Percentiles rank a stretch among this genome's conserved stretches.
Evolutionary conservation across 2,329 filamentous ascomycete genomes (phyloP).

Genomic region (Dryadomyces sulphureus): DNA sequence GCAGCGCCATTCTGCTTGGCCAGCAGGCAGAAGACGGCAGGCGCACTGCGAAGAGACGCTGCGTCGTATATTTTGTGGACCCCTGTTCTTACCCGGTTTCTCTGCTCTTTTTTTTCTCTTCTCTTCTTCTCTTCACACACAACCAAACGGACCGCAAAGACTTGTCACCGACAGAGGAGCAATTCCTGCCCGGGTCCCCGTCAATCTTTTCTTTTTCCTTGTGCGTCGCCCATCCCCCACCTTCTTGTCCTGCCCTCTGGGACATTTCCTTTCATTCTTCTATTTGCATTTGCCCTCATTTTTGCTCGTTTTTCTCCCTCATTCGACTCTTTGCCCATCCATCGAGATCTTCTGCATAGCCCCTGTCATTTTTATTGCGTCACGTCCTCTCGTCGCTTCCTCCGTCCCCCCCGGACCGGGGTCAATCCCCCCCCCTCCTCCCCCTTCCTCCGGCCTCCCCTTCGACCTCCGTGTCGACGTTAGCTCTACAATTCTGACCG

Average conservation of each 20-base stretch:
- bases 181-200: conserved; percentile 40
- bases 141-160: conserved; percentile 45
- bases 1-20: background rate
- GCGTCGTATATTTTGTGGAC: conserved; percentile 21
- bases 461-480: background rate
- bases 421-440: background rate
- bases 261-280: background rate
- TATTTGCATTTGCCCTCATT: conserved; percentile 3
- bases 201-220: conserved; percentile 25
- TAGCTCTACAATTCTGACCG: background rate
- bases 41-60: background rate
- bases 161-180: conserved; percentile 28
- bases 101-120: conserved; percentile 27
- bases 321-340: conserved; percentile 3
- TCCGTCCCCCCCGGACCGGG: background rate
- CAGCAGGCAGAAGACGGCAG: background rate
- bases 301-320: conserved; percentile 21
- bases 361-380: conserved; percentile 1
- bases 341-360: conserved; percentile 9
- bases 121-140: conserved; percentile 38
- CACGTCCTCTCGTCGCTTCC: background rate
- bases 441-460: background rate
- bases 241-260: background rate
- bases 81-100: conserved; percentile 15
- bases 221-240: conserved; percentile 19